phyloP scores from a whole-genome alignment of 257 asterid species.

The Salvia miltiorrhiza region DNA sequence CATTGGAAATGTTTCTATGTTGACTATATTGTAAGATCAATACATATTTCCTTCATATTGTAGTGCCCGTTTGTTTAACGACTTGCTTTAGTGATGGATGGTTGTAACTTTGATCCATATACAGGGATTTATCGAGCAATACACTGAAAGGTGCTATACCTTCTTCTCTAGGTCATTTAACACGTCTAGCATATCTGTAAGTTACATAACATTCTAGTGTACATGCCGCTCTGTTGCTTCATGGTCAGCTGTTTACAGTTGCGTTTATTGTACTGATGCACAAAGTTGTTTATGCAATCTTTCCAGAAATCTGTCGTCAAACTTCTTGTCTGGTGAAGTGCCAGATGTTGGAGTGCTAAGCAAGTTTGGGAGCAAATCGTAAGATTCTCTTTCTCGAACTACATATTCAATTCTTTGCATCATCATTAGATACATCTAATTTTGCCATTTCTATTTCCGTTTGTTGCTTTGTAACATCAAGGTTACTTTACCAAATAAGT shows the following conservation, averaged over 20 bases:
- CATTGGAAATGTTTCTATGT: conserved; percentile 74
- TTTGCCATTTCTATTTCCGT: not conserved
- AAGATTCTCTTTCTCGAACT: conserved; percentile 32
- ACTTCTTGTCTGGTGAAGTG: conserved; percentile 92
- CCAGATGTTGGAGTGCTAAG: conserved; percentile 89
- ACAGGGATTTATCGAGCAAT: conserved; percentile 97
- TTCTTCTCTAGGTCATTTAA: conserved; percentile 75
- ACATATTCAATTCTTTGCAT: not conserved
- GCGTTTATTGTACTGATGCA: not conserved
- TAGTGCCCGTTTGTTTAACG: not conserved
- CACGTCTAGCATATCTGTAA: conserved; percentile 68
- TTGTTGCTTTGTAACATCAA: too few species aligned
- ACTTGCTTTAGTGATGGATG: not conserved
- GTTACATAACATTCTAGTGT: conserved; percentile 21
- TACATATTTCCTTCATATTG: not conserved
- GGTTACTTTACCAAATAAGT: not conserved
- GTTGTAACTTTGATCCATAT: not conserved
- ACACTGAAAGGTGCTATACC: conserved; percentile 89
- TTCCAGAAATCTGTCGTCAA: conserved; percentile 79
- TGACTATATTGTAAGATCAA: conserved; percentile 74
- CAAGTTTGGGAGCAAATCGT: conserved; percentile 77
- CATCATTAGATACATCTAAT: not conserved
- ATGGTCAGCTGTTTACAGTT: not conserved
- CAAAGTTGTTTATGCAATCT: not conserved
- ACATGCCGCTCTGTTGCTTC: not conserved